Conservation (phyloP, 208 protist species). For the Strigomonas galati region DNA sequence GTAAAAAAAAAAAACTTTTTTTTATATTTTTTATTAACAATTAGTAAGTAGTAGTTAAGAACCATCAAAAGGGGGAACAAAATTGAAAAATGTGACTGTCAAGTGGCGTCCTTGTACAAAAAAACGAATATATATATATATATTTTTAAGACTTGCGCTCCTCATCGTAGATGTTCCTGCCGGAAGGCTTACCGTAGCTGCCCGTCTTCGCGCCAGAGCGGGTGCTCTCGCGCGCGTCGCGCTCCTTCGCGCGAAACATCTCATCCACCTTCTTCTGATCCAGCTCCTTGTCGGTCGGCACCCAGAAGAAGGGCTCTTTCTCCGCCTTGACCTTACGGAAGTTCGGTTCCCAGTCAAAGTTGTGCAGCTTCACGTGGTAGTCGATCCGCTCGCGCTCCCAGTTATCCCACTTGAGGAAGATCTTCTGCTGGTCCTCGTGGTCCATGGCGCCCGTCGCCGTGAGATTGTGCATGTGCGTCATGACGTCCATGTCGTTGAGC, state of each 20-base stretch:
- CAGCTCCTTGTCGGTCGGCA: conserved; percentile 80
- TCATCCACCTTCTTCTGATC: conserved; percentile 87
- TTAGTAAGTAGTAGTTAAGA: background rate
- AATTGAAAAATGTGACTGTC: conserved; percentile 9
- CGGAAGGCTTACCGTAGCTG: conserved; percentile 54
- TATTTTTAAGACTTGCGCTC: conserved; percentile 16
- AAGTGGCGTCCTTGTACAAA: background rate
- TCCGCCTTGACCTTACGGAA: conserved; percentile 86
- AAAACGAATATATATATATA: conserved; percentile 6
- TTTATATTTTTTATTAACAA: background rate
- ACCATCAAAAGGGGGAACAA: background rate
- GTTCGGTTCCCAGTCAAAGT: conserved; percentile 85
- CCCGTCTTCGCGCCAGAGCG: conserved; percentile 70
- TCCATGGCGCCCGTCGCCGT: conserved; percentile 82
- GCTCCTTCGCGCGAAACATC: conserved; percentile 76
- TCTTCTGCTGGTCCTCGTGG: conserved; percentile 87
- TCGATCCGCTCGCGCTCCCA: conserved; percentile 90
- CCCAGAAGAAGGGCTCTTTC: conserved; percentile 91
- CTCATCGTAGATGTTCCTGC: conserved; percentile 66
- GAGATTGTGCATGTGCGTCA: conserved; percentile 92
- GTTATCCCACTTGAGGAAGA: conserved; percentile 90
- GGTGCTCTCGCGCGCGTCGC: conserved; percentile 44
- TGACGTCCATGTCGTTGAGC: conserved; percentile 91
- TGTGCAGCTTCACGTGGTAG: conserved; percentile 88
- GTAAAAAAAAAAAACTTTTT: background rate